These are phyloP conservation scores for Pseudopyricularia javanii DNA, from an alignment of 2,329 filamentous ascomycete genomes.

Conservation along the genomic window DNA sequence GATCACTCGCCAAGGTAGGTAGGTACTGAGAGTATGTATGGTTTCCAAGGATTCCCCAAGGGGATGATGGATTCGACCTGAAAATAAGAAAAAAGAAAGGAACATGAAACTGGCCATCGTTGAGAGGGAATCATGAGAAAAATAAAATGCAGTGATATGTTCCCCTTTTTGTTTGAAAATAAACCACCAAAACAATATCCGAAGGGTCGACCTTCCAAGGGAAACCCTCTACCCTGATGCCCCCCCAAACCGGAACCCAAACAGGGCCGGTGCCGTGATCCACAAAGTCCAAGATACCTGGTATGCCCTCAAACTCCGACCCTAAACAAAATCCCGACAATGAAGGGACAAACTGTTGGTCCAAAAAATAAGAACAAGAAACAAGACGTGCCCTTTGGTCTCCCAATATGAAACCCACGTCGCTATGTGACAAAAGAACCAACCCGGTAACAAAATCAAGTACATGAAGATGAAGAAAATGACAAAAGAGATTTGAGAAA, in stretches of 20 bases:
- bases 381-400: no score
- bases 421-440: not conserved
- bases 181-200: not conserved
- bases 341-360: no score
- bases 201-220: conserved; percentile 1
- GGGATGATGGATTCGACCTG: not conserved
- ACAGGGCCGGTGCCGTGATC: not conserved
- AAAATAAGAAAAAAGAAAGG: not conserved
- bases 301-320: not conserved
- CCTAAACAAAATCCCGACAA: not conserved
- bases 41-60: not conserved
- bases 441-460: not conserved
- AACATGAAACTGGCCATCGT: not conserved
- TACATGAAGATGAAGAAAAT: not conserved
- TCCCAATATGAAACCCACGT: no score
- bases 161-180: not conserved
- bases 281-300: not conserved
- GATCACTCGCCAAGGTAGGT: no score
- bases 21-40: not conserved
- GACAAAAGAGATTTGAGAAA: not conserved
- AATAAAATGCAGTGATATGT: not conserved
- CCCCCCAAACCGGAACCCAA: no score
- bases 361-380: no score
- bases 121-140: not conserved
- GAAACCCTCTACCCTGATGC: not conserved